These are phyloP conservation scores for Sporothrix humicola DNA, from an alignment of 2,329 filamentous ascomycete genomes.

Conservation along the genomic window DNA sequence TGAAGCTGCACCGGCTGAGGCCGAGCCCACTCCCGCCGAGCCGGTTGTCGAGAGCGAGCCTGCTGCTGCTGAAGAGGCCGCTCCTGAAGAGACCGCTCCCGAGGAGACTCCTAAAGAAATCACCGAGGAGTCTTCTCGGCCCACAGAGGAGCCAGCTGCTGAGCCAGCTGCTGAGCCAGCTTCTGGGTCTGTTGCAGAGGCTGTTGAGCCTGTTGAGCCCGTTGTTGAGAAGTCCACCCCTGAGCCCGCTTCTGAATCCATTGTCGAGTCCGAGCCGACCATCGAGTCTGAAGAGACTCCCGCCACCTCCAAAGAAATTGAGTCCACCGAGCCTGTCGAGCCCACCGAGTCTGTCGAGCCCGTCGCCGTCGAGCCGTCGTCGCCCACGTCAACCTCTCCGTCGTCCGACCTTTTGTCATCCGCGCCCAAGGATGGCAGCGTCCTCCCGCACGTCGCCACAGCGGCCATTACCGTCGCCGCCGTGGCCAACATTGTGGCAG, in stretches of 20 bases:
- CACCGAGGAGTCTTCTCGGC: slow-evolving; percentile 16
- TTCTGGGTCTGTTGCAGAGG: no score
- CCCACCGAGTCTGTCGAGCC: not conserved
- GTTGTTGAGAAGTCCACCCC: not conserved
- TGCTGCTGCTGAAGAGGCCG: not conserved
- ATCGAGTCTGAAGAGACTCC: not conserved
- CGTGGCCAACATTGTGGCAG: slow-evolving; percentile 29
- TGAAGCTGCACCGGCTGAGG: not conserved
- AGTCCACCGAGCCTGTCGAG: not conserved
- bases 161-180: not conserved
- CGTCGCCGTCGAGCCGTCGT: not conserved
- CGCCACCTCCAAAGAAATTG: not conserved
- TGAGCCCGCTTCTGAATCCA: not conserved
- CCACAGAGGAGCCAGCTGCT: slow-evolving; percentile 30
- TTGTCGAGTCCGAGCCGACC: not conserved
- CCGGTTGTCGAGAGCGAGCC: not conserved
- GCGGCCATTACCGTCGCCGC: slow-evolving; percentile 29
- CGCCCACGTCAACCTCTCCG: not conserved
- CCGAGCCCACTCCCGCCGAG: slow-evolving; percentile 4
- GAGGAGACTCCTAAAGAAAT: no score
- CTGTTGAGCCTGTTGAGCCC: not conserved
- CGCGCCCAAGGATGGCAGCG: not conserved
- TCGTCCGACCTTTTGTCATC: not conserved
- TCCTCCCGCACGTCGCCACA: slow-evolving; percentile 26
- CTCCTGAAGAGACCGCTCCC: not conserved